These are phyloP conservation scores for Sindora glabra DNA, from an alignment of 306 rosid genomes.

Conservation along the genomic window DNA sequence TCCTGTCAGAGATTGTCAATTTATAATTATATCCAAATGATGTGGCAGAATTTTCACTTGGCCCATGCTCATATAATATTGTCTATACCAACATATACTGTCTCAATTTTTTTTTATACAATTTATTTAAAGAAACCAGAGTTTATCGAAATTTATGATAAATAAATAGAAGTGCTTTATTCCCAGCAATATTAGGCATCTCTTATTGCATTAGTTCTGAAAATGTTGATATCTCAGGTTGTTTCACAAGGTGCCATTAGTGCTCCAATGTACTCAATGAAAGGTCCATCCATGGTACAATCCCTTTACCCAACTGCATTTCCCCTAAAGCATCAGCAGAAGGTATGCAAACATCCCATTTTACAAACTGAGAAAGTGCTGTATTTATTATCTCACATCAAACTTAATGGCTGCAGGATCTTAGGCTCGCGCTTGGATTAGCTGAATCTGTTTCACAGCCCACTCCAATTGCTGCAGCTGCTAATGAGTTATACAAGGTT, in stretches of 20 bases:
- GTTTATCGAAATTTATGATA: too few species aligned
- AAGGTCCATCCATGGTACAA: slow-evolving; percentile 91
- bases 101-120: too few species aligned
- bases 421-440: slow-evolving; percentile 85
- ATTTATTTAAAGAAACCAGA: too few species aligned
- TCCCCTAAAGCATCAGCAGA: slow-evolving; percentile 95
- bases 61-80: too few species aligned
- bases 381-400: not conserved
- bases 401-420: slow-evolving; percentile 50
- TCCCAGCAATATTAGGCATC: too few species aligned
- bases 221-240: slow-evolving; percentile 47
- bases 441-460: slow-evolving; percentile 93
- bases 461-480: slow-evolving; percentile 84
- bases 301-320: slow-evolving; percentile 81
- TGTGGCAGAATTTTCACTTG: too few species aligned
- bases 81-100: too few species aligned
- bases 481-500: slow-evolving; percentile 86
- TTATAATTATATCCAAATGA: too few species aligned
- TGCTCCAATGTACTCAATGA: slow-evolving; percentile 79
- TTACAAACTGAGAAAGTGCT: not conserved
- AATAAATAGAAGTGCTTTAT: too few species aligned
- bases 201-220: not conserved
- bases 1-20: too few species aligned
- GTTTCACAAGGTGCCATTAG: slow-evolving; percentile 94
- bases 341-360: slow-evolving; percentile 39